A percentile compares a stretch with the other conserved stretches of the same genome.
Evolutionary conservation across 164 flowering plant species (phyloP).

Genomic region (Magnolia kwangsiensis): DNA sequence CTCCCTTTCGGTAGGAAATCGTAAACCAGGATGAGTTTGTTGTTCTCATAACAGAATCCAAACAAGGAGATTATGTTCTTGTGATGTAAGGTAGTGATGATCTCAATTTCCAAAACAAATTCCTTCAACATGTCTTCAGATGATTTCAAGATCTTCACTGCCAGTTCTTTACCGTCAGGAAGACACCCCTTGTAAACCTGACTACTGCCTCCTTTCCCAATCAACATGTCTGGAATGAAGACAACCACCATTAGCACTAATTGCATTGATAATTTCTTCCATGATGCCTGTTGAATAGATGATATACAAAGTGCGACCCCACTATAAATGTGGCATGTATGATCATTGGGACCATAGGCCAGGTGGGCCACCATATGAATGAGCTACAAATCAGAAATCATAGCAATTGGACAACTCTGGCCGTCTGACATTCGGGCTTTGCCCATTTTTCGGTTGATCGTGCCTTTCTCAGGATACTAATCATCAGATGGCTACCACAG

Average conservation of each 20-base stretch:
- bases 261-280: background rate
- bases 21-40: conserved; percentile 73
- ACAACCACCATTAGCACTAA: background rate
- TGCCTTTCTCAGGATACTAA: no score
- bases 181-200: conserved; percentile 76
- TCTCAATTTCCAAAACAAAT: conserved; percentile 76
- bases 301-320: no score
- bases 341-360: no score
- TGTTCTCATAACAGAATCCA: conserved; percentile 80
- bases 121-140: conserved; percentile 69
- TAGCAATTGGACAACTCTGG: background rate
- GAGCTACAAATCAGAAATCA: background rate
- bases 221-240: conserved; percentile 58
- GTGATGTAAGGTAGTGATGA: conserved; percentile 71
- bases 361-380: no score
- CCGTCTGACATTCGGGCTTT: no score
- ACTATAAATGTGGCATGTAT: no score
- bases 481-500: no score
- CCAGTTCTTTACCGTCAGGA: conserved; percentile 76
- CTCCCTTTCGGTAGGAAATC: conserved; percentile 80
- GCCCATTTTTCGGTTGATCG: no score
- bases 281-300: no score
- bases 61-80: conserved; percentile 69
- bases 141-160: conserved; percentile 79
- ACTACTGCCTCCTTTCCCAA: conserved; percentile 94